Conservation (phyloP, 1,284 basidiomycete genomes). For the Clitocybe nebularis region DNA sequence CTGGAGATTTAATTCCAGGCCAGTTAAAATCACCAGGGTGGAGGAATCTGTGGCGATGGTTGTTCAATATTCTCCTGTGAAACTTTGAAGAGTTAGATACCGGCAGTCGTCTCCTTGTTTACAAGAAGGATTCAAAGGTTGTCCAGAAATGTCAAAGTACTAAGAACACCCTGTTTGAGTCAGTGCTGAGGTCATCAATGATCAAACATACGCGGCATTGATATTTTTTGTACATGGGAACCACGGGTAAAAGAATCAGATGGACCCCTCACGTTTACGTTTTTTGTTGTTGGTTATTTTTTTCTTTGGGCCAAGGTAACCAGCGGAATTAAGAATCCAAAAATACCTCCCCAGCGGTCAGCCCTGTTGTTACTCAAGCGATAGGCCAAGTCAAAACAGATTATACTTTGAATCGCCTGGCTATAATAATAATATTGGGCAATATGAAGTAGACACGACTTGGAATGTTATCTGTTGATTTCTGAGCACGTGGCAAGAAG, state of each 20-base stretch:
- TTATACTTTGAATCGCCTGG: no score
- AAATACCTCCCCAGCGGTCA: no score
- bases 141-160: slow-evolving; percentile 43
- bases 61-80: slow-evolving; percentile 1
- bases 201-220: slow-evolving; percentile 40
- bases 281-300: no score
- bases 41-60: slow-evolving; percentile 37
- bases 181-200: background rate
- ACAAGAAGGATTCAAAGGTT: slow-evolving; percentile 37
- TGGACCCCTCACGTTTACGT: no score
- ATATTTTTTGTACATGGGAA: slow-evolving; percentile 31
- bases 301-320: no score
- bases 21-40: slow-evolving; percentile 47
- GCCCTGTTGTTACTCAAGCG: no score
- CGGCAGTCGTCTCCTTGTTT: slow-evolving; percentile 44
- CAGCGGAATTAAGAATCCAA: no score
- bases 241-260: background rate
- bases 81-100: slow-evolving; percentile 23
- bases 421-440: no score
- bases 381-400: no score
- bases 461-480: no score
- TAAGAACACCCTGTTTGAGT: slow-evolving; percentile 16
- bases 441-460: no score
- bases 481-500: background rate
- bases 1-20: slow-evolving; percentile 27